Evolutionary conservation across 1,284 basidiomycete genomes (phyloP).

Genomic region (Melampsora occidentalis): DNA sequence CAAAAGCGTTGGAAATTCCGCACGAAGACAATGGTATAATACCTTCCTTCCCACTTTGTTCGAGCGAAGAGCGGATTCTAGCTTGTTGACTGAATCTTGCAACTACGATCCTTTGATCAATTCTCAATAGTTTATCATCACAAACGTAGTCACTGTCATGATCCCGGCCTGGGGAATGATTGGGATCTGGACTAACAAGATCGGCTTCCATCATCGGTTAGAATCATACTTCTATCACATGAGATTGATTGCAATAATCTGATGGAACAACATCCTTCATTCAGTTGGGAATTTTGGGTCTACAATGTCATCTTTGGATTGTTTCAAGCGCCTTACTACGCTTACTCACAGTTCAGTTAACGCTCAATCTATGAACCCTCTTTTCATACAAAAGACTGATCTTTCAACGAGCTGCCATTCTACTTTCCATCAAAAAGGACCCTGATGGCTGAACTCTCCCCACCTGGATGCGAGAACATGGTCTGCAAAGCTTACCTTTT

Average conservation of each 20-base stretch:
- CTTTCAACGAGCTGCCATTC: background rate
- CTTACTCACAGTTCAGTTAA: slow-evolving; percentile 42
- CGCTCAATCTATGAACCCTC: background rate
- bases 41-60: background rate
- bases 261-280: background rate
- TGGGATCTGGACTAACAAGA: slow-evolving; percentile 18
- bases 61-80: too few relatives aligned
- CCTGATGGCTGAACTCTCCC: background rate
- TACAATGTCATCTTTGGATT: slow-evolving; percentile 43
- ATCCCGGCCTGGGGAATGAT: slow-evolving; percentile 42
- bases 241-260: background rate
- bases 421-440: background rate
- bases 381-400: background rate
- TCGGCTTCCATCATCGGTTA: slow-evolving; percentile 40
- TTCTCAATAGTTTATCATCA: slow-evolving; percentile 30
- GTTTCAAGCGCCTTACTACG: slow-evolving; percentile 43
- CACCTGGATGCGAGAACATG: background rate
- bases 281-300: slow-evolving; percentile 43
- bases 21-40: slow-evolving; percentile 33
- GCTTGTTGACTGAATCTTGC: background rate
- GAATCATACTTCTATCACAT: background rate
- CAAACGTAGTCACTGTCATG: slow-evolving; percentile 39
- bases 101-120: background rate
- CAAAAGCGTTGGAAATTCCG: slow-evolving; percentile 40
- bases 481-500: background rate